These are phyloP conservation scores for Fusarium sacchari DNA, from an alignment of 2,329 filamentous ascomycete species.

Conservation along the genomic window DNA sequence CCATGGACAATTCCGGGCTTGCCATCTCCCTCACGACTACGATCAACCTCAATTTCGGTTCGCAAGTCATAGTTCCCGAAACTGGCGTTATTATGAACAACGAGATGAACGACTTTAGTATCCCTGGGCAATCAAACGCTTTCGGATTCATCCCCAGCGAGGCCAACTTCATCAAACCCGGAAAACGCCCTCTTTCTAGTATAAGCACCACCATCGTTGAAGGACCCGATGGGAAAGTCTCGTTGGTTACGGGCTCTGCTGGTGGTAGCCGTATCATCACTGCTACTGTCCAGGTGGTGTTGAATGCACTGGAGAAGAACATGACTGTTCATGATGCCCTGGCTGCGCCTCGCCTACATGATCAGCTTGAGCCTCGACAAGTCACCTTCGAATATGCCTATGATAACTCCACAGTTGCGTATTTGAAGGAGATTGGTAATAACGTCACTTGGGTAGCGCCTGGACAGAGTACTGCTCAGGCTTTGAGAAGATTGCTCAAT, in stretches of 20 bases:
- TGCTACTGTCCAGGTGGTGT: slow-evolving; percentile 79
- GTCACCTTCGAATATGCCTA: slow-evolving; percentile 78
- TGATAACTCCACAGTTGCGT: slow-evolving; percentile 74
- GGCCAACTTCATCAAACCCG: slow-evolving; percentile 78
- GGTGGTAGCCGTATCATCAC: slow-evolving; percentile 90
- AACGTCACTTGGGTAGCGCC: slow-evolving; percentile 78
- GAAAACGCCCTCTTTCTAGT: slow-evolving; percentile 81
- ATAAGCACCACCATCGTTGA: slow-evolving; percentile 84
- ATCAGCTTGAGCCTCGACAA: slow-evolving; percentile 79
- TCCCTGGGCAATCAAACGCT: slow-evolving; percentile 74
- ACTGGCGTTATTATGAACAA: slow-evolving; percentile 80
- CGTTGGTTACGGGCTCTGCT: slow-evolving; percentile 78
- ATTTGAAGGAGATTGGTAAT: slow-evolving; percentile 73
- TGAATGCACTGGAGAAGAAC: slow-evolving; percentile 75
- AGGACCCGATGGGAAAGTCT: slow-evolving; percentile 72
- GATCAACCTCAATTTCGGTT: slow-evolving; percentile 83
- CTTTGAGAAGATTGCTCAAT: slow-evolving; percentile 70
- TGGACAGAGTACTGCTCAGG: slow-evolving; percentile 77
- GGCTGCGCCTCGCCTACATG: slow-evolving; percentile 77
- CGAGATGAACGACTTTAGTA: slow-evolving; percentile 78
- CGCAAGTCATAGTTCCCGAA: slow-evolving; percentile 78
- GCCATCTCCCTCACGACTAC: slow-evolving; percentile 83
- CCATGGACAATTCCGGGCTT: slow-evolving; percentile 75
- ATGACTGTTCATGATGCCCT: slow-evolving; percentile 72
- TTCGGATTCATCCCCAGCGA: slow-evolving; percentile 82